Evolutionary conservation across 768 basidiomycete species (phyloP).

Genomic region (Xerocomellus chrysenteron): DNA sequence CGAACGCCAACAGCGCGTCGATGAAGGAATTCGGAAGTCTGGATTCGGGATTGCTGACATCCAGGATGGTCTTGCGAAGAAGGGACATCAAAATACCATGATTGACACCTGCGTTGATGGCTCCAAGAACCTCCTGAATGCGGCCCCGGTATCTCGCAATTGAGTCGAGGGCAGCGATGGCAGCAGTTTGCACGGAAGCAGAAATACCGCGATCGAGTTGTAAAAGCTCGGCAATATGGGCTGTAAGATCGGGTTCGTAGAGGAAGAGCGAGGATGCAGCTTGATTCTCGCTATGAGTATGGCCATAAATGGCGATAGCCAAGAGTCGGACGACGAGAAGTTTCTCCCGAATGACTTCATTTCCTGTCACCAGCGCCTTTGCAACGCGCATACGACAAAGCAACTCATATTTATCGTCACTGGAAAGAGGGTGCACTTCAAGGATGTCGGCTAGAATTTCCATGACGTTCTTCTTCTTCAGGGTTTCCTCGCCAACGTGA

Average conservation of each 20-base stretch:
- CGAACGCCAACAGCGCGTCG: conserved; percentile 82
- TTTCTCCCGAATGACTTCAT: conserved; percentile 68
- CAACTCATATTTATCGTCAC: conserved; percentile 84
- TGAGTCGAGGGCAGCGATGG: conserved; percentile 88
- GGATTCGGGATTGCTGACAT: conserved; percentile 66
- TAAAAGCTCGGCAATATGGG: conserved; percentile 85
- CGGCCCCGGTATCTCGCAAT: conserved; percentile 81
- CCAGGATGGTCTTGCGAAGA: conserved; percentile 75
- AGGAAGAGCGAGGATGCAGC: conserved; percentile 84
- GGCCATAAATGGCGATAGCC: conserved; percentile 88
- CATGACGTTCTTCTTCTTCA: conserved; percentile 65
- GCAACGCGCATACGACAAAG: conserved; percentile 83
- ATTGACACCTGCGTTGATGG: conserved; percentile 93
- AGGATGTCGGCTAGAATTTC: conserved; percentile 73
- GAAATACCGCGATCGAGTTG: conserved; percentile 76
- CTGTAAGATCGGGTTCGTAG: conserved; percentile 91
- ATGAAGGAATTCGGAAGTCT: conserved; percentile 70
- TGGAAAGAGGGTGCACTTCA: conserved; percentile 66
- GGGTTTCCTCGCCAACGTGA: conserved; percentile 59
- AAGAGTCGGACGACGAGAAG: conserved; percentile 79
- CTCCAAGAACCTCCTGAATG: conserved; percentile 82
- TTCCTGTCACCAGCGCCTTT: conserved; percentile 59
- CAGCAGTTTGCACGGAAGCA: conserved; percentile 73
- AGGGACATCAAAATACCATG: conserved; percentile 93
- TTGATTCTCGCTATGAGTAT: conserved; percentile 77